These are phyloP conservation scores for Ceriops zippeliana DNA, from an alignment of 345 rosid species.

Conservation along the genomic window DNA sequence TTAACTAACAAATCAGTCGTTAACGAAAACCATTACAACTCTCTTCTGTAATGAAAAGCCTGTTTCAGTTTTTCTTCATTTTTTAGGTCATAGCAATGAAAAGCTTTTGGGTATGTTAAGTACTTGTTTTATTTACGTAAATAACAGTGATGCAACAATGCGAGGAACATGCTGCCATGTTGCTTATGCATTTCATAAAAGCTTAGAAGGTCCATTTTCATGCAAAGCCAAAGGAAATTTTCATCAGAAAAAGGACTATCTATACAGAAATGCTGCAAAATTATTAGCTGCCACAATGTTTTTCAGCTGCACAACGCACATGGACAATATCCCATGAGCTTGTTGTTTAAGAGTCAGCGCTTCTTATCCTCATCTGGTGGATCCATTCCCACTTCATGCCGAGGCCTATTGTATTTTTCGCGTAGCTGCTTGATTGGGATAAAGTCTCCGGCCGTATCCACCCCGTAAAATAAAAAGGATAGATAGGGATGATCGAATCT, in stretches of 20 bases:
- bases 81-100: too few relatives aligned
- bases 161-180: background rate
- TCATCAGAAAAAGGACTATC: background rate
- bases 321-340: background rate
- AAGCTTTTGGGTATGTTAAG: background rate
- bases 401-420: slow-evolving; percentile 69
- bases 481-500: slow-evolving; percentile 87
- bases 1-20: too few relatives aligned
- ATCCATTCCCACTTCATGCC: slow-evolving; percentile 66
- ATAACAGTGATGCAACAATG: background rate
- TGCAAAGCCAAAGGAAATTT: background rate
- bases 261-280: background rate
- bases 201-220: background rate
- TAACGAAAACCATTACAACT: too few relatives aligned
- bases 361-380: slow-evolving; percentile 48
- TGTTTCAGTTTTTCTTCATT: too few relatives aligned
- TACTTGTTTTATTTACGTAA: background rate
- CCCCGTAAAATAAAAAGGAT: slow-evolving; percentile 77
- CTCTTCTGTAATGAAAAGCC: too few relatives aligned
- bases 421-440: slow-evolving; percentile 89
- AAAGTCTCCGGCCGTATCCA: slow-evolving; percentile 83
- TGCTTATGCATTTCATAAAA: background rate
- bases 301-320: background rate
- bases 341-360: slow-evolving; percentile 21
- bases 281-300: background rate